A percentile compares a stretch with the other conserved stretches of the same genome.
Evolutionary conservation across 2,329 filamentous ascomycete species (phyloP).

Genomic region (Periconia sp.): DNA sequence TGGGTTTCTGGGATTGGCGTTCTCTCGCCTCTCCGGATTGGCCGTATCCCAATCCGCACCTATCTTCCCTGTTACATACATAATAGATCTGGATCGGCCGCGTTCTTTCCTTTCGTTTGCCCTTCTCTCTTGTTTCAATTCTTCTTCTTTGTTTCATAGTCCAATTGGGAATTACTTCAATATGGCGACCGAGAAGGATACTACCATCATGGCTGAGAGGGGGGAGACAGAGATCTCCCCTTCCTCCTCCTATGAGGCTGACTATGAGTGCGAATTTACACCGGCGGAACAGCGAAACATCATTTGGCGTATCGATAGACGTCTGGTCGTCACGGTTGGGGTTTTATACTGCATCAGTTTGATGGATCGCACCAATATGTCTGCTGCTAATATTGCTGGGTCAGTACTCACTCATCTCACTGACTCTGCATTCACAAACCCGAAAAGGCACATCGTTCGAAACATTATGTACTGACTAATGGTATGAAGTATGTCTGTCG

Average conservation of each 20-base stretch:
- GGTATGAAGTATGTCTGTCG: constrained; percentile 40
- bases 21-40: neutral
- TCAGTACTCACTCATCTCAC: constrained; percentile 25
- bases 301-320: constrained; percentile 67
- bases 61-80: neutral
- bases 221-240: constrained; percentile 23
- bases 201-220: constrained; percentile 18
- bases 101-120: neutral
- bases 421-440: neutral
- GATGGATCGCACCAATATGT: constrained; percentile 79
- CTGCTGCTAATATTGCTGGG: constrained; percentile 72
- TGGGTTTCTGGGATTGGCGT: neutral
- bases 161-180: constrained; percentile 1
- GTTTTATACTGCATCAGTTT: constrained; percentile 73
- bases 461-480: neutral
- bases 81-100: neutral
- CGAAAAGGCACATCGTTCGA: neutral
- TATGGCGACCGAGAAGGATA: constrained; percentile 31
- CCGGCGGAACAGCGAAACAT: constrained; percentile 67
- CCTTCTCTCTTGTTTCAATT: neutral
- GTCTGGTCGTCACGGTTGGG: constrained; percentile 51
- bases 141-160: neutral
- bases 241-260: constrained; percentile 22
- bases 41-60: too few relatives aligned
- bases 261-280: constrained; percentile 51